Evolutionary conservation across 2,329 filamentous ascomycete genomes (phyloP).

Genomic region (Penicillium corylophilum): DNA sequence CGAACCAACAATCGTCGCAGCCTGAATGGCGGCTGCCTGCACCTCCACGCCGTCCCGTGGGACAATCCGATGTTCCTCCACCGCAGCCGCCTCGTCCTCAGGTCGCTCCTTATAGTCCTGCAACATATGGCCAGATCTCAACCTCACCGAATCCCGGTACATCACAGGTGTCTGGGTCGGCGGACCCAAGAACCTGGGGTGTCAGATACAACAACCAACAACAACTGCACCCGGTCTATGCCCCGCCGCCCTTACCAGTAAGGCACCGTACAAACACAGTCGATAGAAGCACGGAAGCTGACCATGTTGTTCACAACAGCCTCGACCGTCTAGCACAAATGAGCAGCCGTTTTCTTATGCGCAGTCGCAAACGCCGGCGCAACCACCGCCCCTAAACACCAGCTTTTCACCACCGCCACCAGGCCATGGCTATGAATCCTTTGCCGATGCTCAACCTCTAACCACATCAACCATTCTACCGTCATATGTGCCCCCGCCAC

Average conservation of each 20-base stretch:
- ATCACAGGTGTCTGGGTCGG: slow-evolving; percentile 18
- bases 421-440: slow-evolving; percentile 16
- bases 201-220: slow-evolving; percentile 43
- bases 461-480: slow-evolving; percentile 17
- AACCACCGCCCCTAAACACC: slow-evolving; percentile 17
- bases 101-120: slow-evolving; percentile 33
- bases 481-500: slow-evolving; percentile 24
- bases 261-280: too few species aligned
- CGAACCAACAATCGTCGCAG: slow-evolving; percentile 29
- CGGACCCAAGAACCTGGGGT: slow-evolving; percentile 44
- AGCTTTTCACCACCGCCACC: slow-evolving; percentile 19
- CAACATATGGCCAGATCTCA: slow-evolving; percentile 37
- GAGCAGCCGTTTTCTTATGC: slow-evolving; percentile 22
- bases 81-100: slow-evolving; percentile 28
- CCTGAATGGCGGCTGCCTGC: slow-evolving; percentile 41
- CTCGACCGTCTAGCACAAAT: slow-evolving; percentile 36
- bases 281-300: neutral
- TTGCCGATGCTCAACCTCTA: slow-evolving; percentile 8
- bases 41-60: slow-evolving; percentile 25
- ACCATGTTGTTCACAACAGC: slow-evolving; percentile 22
- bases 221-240: slow-evolving; percentile 16
- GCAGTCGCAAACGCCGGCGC: slow-evolving; percentile 15
- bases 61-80: slow-evolving; percentile 19
- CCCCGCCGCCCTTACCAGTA: slow-evolving; percentile 41
- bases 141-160: slow-evolving; percentile 17